Conservation (phyloP, 371 early-diverging fungal genomes). For the Rhizopus delemar region DNA sequence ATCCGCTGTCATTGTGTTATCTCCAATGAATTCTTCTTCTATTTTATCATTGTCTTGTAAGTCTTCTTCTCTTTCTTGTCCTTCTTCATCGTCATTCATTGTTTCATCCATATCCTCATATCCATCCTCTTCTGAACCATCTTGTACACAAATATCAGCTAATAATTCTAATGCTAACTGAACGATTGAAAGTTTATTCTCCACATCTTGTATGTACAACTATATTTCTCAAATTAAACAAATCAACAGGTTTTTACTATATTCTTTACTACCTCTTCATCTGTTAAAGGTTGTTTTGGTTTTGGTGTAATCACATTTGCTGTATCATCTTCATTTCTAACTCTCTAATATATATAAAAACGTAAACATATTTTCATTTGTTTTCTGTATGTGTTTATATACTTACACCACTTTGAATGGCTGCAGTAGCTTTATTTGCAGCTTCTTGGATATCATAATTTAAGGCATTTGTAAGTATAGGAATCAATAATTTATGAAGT, state of each 20-base stretch:
- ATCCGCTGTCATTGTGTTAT: not conserved
- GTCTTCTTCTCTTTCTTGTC: constrained; percentile 41
- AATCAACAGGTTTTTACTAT: no score
- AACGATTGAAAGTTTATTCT: constrained; percentile 63
- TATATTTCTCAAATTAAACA: constrained; percentile 2
- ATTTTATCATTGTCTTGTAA: constrained; percentile 46
- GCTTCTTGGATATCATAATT: constrained; percentile 65
- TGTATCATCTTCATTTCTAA: constrained; percentile 29
- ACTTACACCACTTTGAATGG: constrained; percentile 54
- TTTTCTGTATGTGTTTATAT: not conserved
- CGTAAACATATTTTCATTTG: not conserved
- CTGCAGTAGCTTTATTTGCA: constrained; percentile 49
- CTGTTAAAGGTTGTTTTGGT: constrained; percentile 51
- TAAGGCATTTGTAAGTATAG: constrained; percentile 56
- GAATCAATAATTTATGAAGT: constrained; percentile 53
- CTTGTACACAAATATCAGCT: constrained; percentile 78
- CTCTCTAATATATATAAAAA: not conserved
- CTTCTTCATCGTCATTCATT: constrained; percentile 48
- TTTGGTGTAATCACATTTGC: constrained; percentile 42
- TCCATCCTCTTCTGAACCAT: constrained; percentile 53
- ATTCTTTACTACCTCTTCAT: constrained; percentile 43
- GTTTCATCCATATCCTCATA: constrained; percentile 57
- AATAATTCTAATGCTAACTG: constrained; percentile 82
- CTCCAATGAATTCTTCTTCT: constrained; percentile 26
- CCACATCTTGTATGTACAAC: constrained; percentile 47